Conservation (phyloP, 495 filamentous ascomycete genomes). For the Lindgomyces ingoldianus region DNA sequence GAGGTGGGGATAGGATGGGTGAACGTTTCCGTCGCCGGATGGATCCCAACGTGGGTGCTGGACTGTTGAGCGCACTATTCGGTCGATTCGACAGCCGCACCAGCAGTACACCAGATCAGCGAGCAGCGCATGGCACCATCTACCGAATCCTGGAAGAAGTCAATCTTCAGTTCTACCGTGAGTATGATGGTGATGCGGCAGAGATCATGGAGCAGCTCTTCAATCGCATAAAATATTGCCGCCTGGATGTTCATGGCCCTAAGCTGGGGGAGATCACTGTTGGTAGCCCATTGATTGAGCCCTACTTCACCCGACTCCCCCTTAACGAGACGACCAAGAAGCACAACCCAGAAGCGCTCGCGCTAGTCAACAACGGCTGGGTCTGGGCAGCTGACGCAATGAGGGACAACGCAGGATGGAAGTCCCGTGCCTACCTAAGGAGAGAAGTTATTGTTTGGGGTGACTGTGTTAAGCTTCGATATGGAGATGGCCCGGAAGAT, state of each 20-base stretch:
- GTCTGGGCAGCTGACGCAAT: conserved; percentile 96
- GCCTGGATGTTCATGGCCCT: conserved; percentile 88
- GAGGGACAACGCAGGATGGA: conserved; percentile 86
- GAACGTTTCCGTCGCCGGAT: conserved; percentile 72
- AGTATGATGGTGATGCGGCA: conserved; percentile 82
- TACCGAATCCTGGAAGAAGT: conserved; percentile 70
- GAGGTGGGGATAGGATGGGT: conserved; percentile 69
- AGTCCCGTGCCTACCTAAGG: conserved; percentile 85
- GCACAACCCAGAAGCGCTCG: conserved; percentile 73
- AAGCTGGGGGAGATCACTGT: conserved; percentile 77
- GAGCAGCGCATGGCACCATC: conserved; percentile 42
- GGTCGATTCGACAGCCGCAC: conserved; percentile 60
- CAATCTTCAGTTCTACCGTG: conserved; percentile 83
- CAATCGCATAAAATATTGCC: conserved; percentile 90
- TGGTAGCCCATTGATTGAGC: conserved; percentile 82
- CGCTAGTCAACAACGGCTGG: conserved; percentile 96
- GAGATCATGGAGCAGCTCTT: conserved; percentile 87
- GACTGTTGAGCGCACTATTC: conserved; percentile 65
- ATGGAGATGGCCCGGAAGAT: conserved; percentile 77
- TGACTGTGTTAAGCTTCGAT: conserved; percentile 96
- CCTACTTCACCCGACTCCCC: conserved; percentile 93
- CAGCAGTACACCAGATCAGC: conserved; percentile 38
- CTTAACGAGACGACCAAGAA: conserved; percentile 74
- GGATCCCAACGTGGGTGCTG: conserved; percentile 67
- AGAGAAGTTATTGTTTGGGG: conserved; percentile 98